phyloP scores from a whole-genome alignment of 768 basidiomycete species.

The Naematelia encephala region DNA sequence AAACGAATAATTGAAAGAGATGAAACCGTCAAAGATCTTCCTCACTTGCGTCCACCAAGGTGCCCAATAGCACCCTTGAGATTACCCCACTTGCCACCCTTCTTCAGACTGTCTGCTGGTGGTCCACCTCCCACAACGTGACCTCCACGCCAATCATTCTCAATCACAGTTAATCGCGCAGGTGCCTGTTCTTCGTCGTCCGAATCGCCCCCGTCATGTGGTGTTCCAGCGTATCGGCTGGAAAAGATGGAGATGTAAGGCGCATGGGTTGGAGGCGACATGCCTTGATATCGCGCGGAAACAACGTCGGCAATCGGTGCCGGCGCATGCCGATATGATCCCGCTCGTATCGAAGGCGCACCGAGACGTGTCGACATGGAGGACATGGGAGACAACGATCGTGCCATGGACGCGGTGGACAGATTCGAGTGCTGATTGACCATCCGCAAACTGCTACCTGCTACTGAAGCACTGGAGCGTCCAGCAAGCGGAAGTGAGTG shows the following conservation, averaged over 20 bases:
- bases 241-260: constrained; percentile 37
- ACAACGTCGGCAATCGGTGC: constrained; percentile 32
- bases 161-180: constrained; percentile 32
- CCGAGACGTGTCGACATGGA: not conserved
- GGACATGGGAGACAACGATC: not conserved
- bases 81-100: constrained; percentile 15
- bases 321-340: constrained; percentile 7
- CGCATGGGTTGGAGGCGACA: constrained; percentile 8
- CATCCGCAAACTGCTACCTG: not conserved
- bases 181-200: constrained; percentile 35
- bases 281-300: constrained; percentile 26
- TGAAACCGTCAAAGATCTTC: too few relatives aligned
- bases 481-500: not conserved
- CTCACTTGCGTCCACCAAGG: not conserved
- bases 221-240: constrained; percentile 25
- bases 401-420: not conserved
- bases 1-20: too few relatives aligned
- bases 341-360: not conserved
- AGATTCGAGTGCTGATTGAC: not conserved
- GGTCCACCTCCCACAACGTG: constrained; percentile 16
- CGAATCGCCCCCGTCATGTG: constrained; percentile 38
- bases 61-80: constrained; percentile 16
- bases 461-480: not conserved
- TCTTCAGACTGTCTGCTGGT: constrained; percentile 10
- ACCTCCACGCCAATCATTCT: constrained; percentile 42